These are phyloP conservation scores for Cryptosporidium sp. DNA, from an alignment of 169 alveolate species.

Conservation along the genomic window DNA sequence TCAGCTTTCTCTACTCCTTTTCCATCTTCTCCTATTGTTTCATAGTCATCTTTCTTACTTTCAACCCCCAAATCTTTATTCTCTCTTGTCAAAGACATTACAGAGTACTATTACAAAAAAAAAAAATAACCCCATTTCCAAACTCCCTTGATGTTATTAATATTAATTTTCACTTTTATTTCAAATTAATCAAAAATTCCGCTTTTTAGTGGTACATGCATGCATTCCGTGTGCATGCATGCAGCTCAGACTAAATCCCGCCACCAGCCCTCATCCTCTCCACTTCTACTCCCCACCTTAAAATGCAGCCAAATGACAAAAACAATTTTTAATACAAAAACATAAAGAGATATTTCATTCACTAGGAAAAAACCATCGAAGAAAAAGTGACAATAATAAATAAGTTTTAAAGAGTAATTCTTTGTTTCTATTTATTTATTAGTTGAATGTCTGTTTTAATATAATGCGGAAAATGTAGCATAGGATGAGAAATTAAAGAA, in stretches of 20 bases:
- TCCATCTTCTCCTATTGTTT: neutral
- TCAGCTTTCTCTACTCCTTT: too few species aligned
- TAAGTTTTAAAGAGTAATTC: conserved; percentile 8
- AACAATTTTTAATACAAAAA: too few species aligned
- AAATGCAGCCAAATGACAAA: neutral
- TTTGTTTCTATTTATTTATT: conserved; percentile 17
- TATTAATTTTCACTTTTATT: too few species aligned
- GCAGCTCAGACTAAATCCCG: neutral
- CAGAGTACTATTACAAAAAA: too few species aligned
- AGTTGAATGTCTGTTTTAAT: conserved; percentile 10
- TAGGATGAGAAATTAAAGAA: neutral
- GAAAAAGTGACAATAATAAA: neutral
- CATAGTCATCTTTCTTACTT: neutral
- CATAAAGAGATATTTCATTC: neutral
- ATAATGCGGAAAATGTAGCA: conserved; percentile 41
- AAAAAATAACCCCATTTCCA: neutral
- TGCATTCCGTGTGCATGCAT: neutral
- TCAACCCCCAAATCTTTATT: neutral
- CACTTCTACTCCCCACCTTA: neutral
- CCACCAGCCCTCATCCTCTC: neutral
- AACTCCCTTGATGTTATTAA: neutral
- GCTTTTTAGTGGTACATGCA: neutral
- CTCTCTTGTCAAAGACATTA: neutral
- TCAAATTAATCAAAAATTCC: neutral
- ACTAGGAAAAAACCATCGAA: neutral